These are phyloP conservation scores for Magnaporthales sp. DNA, from an alignment of 2,329 filamentous ascomycete genomes.

Conservation along the genomic window DNA sequence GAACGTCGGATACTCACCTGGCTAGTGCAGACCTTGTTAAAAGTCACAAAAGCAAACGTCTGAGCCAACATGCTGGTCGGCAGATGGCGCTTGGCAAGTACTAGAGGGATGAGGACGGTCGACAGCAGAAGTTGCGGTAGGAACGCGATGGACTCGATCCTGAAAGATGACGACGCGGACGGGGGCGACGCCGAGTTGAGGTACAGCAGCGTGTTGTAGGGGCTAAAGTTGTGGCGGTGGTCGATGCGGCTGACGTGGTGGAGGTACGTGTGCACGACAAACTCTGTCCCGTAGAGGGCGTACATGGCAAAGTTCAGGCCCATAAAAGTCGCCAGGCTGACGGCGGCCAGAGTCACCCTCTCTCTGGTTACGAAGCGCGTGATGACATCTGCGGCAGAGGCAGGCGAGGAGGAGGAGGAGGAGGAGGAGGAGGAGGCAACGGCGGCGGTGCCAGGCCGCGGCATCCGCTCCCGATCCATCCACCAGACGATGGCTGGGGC, in stretches of 20 bases:
- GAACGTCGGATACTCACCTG: conserved; percentile 70
- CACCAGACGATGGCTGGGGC: conserved; percentile 73
- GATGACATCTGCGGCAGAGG: conserved; percentile 8
- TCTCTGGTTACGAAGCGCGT: conserved; percentile 39
- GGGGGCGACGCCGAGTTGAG: conserved; percentile 59
- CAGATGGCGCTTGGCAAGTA: conserved; percentile 72
- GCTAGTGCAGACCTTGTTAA: conserved; percentile 98
- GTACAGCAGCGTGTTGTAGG: conserved; percentile 89
- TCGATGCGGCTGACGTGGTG: conserved; percentile 91
- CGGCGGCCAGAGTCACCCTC: conserved; percentile 48
- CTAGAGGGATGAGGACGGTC: conserved; percentile 59
- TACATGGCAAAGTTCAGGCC: conserved; percentile 75
- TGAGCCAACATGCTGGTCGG: conserved; percentile 83
- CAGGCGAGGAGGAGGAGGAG: not conserved
- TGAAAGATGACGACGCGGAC: conserved; percentile 22
- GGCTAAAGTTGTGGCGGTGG: conserved; percentile 96
- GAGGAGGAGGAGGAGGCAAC: too few species aligned
- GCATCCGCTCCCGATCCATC: conserved; percentile 53
- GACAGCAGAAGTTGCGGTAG: conserved; percentile 79
- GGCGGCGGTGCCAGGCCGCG: not conserved
- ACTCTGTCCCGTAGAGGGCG: conserved; percentile 65
- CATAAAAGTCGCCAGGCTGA: conserved; percentile 66
- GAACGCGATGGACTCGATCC: conserved; percentile 76
- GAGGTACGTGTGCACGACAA: conserved; percentile 82
- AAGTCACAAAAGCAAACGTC: conserved; percentile 93